A percentile compares a stretch with the other conserved stretches of the same genome.
phyloP scores from a whole-genome alignment of 306 rosid genomes.

The Canavalia ensiformis region DNA sequence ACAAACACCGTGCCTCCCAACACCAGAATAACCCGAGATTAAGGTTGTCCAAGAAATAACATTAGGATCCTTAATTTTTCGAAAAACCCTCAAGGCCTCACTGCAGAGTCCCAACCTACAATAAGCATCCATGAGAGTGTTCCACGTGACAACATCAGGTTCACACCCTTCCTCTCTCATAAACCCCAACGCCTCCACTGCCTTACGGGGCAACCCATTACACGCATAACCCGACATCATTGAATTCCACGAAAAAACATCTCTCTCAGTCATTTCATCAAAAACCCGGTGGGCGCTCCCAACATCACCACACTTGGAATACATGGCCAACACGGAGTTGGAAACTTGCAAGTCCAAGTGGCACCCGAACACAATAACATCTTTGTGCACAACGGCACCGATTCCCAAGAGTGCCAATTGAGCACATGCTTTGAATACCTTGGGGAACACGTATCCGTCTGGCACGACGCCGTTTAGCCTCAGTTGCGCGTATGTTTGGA shows the following conservation, averaged over 20 bases:
- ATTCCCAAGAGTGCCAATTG: constrained; percentile 34
- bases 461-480: constrained; percentile 46
- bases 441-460: constrained; percentile 60
- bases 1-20: constrained; percentile 50
- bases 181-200: constrained; percentile 45
- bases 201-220: constrained; percentile 50
- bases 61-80: constrained; percentile 56
- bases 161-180: constrained; percentile 50
- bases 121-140: constrained; percentile 62
- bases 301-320: constrained; percentile 52
- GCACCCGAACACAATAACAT: constrained; percentile 39
- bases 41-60: constrained; percentile 64
- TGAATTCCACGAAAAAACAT: constrained; percentile 58
- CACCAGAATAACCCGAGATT: constrained; percentile 52
- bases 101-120: constrained; percentile 48
- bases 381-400: constrained; percentile 56
- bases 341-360: constrained; percentile 41
- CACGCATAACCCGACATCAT: constrained; percentile 58
- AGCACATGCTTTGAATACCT: constrained; percentile 56
- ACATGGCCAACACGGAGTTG: constrained; percentile 59
- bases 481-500: constrained; percentile 45
- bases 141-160: constrained; percentile 62
- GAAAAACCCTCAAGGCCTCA: constrained; percentile 51
- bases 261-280: constrained; percentile 55
- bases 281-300: constrained; percentile 49